A percentile compares a stretch with the other conserved stretches of the same genome.
phyloP scores from a whole-genome alignment of 106 monocot species.

The Phalaenopsis equestris region DNA sequence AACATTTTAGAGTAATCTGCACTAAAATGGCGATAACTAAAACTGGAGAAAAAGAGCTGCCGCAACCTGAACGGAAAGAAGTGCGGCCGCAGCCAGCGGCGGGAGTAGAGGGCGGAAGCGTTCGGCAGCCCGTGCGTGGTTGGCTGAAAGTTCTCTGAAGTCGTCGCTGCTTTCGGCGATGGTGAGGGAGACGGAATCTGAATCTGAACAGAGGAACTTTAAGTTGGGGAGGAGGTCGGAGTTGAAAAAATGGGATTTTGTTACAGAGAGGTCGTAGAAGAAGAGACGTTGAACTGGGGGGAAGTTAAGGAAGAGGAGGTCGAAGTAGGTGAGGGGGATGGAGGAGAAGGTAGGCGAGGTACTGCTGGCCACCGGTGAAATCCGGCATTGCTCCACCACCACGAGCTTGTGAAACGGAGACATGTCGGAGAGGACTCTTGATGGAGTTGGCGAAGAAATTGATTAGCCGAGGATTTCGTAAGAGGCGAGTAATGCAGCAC shows the following conservation, averaged over 20 bases:
- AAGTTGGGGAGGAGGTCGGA: slow-evolving; percentile 26
- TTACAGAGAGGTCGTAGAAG: slow-evolving; percentile 24
- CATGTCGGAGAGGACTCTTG: too few relatives aligned
- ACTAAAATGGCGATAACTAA: too few relatives aligned
- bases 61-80: slow-evolving; percentile 23
- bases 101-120: slow-evolving; percentile 5
- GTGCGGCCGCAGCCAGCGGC: neutral
- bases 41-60: too few relatives aligned
- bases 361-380: neutral
- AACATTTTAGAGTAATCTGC: too few relatives aligned
- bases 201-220: slow-evolving; percentile 14
- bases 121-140: slow-evolving; percentile 13
- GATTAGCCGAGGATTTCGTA: too few relatives aligned
- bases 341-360: neutral
- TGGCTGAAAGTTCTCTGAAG: slow-evolving; percentile 13
- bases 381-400: slow-evolving; percentile 8
- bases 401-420: slow-evolving; percentile 4
- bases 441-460: too few relatives aligned
- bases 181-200: slow-evolving; percentile 8
- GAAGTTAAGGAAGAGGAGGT: slow-evolving; percentile 20
- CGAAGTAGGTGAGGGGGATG: slow-evolving; percentile 26
- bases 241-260: slow-evolving; percentile 11
- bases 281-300: slow-evolving; percentile 37
- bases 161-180: slow-evolving; percentile 2
- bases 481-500: too few relatives aligned